phyloP scores from a whole-genome alignment of 495 filamentous ascomycete genomes.

The Melanomma pulvis-pyrius region DNA sequence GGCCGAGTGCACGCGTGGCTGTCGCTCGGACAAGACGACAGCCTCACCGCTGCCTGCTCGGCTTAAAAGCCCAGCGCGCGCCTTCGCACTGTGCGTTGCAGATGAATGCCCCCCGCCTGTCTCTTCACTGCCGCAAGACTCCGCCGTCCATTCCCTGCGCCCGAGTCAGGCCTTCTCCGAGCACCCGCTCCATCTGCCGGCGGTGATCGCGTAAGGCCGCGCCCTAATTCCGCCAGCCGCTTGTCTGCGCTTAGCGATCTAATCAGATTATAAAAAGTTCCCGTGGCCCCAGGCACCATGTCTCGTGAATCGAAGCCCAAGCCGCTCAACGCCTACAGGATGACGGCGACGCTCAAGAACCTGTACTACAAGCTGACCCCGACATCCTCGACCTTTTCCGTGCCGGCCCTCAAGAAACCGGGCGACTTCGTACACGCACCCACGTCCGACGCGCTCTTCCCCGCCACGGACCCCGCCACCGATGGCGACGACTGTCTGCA shows the following conservation, averaged over 20 bases:
- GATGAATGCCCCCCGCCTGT: no score
- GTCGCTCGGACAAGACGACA: neutral
- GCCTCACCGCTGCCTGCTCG: neutral
- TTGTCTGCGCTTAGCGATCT: conserved; percentile 29
- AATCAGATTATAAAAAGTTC: conserved; percentile 31
- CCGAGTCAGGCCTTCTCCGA: neutral
- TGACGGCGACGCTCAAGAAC: conserved; percentile 41
- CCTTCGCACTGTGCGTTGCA: neutral
- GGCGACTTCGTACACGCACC: conserved; percentile 42
- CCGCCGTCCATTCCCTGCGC: neutral
- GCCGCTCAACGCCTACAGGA: conserved; percentile 33
- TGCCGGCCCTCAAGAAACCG: conserved; percentile 24
- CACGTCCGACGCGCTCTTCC: conserved; percentile 56
- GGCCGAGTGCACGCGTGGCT: no score
- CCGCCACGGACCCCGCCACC: conserved; percentile 65
- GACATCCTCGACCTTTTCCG: conserved; percentile 24
- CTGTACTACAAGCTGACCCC: conserved; percentile 41
- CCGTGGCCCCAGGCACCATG: conserved; percentile 9
- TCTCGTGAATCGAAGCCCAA: conserved; percentile 1
- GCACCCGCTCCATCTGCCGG: conserved; percentile 18
- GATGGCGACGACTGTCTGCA: conserved; percentile 89
- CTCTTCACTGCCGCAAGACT: neutral
- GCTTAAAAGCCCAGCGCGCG: neutral
- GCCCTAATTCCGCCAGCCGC: conserved; percentile 34
- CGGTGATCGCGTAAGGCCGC: neutral